Conservation (phyloP, 495 filamentous ascomycete genomes). For the Astrothelium macrocarpum region DNA sequence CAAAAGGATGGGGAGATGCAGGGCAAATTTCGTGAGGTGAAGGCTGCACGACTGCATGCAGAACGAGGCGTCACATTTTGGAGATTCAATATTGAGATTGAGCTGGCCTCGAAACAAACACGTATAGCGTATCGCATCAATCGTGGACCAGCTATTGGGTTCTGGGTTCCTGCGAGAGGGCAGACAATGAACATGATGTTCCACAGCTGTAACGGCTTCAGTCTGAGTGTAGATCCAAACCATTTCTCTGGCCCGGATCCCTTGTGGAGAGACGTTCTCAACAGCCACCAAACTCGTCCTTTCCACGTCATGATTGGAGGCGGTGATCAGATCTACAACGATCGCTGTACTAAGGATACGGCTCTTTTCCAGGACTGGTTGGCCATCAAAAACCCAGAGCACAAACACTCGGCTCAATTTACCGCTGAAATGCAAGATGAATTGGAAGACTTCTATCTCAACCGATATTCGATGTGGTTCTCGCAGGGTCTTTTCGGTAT, state of each 20-base stretch:
- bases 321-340: slow-evolving; percentile 95
- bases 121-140: slow-evolving; percentile 96
- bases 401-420: slow-evolving; percentile 67
- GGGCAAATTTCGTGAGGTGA: slow-evolving; percentile 67
- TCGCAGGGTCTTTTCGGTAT: slow-evolving; percentile 89
- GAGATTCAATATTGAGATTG: slow-evolving; percentile 89
- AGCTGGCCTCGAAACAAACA: slow-evolving; percentile 63
- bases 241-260: slow-evolving; percentile 86
- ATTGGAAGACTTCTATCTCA: slow-evolving; percentile 75
- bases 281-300: slow-evolving; percentile 80
- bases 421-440: slow-evolving; percentile 70
- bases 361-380: slow-evolving; percentile 72
- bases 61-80: slow-evolving; percentile 91
- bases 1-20: slow-evolving; percentile 58
- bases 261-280: slow-evolving; percentile 90
- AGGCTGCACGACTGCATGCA: slow-evolving; percentile 70
- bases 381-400: slow-evolving; percentile 63
- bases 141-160: slow-evolving; percentile 73
- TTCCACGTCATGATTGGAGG: slow-evolving; percentile 99
- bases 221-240: slow-evolving; percentile 63
- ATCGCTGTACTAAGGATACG: slow-evolving; percentile 64
- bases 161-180: slow-evolving; percentile 84
- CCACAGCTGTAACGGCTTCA: slow-evolving; percentile 95
- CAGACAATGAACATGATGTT: slow-evolving; percentile 98
- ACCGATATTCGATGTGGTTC: slow-evolving; percentile 85